phyloP scores from a whole-genome alignment of 306 rosid species.

The Fragaria ananassa region DNA sequence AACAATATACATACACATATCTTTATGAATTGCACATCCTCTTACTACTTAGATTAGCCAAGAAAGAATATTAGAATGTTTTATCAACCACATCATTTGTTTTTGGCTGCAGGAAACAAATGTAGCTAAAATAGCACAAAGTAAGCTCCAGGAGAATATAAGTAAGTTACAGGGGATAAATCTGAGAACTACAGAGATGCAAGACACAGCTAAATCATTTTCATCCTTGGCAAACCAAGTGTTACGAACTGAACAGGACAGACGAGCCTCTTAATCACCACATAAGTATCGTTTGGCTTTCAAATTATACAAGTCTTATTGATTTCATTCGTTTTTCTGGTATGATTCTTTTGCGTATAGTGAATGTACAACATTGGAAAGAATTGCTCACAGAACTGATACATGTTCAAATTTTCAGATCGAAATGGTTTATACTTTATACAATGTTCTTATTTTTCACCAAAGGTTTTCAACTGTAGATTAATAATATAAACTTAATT shows the following conservation, averaged over 20 bases:
- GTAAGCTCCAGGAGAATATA: conserved; percentile 69
- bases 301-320: not conserved
- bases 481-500: too few relatives aligned
- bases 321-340: conserved; percentile 11
- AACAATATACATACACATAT: not conserved
- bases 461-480: too few relatives aligned
- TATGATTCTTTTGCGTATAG: not conserved
- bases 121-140: conserved; percentile 55
- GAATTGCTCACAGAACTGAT: not conserved
- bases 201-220: conserved; percentile 75
- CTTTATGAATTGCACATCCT: too few relatives aligned
- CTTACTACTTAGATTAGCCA: too few relatives aligned
- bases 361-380: not conserved
- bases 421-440: too few relatives aligned
- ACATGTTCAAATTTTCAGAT: too few relatives aligned
- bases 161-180: conserved; percentile 60
- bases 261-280: conserved; percentile 29
- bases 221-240: conserved; percentile 77
- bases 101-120: conserved; percentile 53
- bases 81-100: not conserved
- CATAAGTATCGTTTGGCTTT: not conserved
- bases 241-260: conserved; percentile 59
- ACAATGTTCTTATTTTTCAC: too few relatives aligned
- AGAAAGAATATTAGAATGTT: not conserved
- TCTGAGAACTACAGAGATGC: conserved; percentile 58